These are phyloP conservation scores for Backusella sp. DNA, from an alignment of 192 early-diverging fungal species.

Conservation along the genomic window DNA sequence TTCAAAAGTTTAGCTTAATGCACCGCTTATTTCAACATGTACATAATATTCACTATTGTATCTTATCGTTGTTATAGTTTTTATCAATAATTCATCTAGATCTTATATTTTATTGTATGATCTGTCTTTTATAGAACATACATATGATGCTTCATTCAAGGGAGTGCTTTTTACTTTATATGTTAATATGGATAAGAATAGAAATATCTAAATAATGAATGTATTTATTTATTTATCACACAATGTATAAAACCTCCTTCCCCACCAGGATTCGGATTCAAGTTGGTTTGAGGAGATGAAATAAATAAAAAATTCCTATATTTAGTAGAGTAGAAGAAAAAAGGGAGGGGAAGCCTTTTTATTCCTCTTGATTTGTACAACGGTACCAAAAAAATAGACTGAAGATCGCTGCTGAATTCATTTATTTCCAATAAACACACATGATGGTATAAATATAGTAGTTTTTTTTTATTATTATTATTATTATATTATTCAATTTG, in stretches of 20 bases:
- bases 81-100: neutral
- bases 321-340: neutral
- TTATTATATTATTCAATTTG: conserved; percentile 3
- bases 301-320: neutral
- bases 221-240: neutral
- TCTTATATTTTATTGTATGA: neutral
- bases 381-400: neutral
- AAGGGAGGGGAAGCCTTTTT: neutral
- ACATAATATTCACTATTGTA: neutral
- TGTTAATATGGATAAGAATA: neutral
- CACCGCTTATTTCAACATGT: too few species aligned
- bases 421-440: neutral
- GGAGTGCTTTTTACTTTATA: neutral
- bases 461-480: neutral
- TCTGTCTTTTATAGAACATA: neutral
- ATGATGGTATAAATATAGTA: neutral
- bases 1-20: neutral
- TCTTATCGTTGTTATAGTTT: neutral
- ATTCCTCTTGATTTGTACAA: neutral
- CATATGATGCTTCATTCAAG: neutral
- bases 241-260: neutral
- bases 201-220: neutral
- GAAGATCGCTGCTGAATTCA: neutral
- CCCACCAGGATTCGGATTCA: neutral
- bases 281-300: neutral